Percentiles rank a stretch among this genome's conserved stretches.
phyloP scores from a whole-genome alignment of 2,329 filamentous ascomycete genomes.

The Trichoderma koningii region DNA sequence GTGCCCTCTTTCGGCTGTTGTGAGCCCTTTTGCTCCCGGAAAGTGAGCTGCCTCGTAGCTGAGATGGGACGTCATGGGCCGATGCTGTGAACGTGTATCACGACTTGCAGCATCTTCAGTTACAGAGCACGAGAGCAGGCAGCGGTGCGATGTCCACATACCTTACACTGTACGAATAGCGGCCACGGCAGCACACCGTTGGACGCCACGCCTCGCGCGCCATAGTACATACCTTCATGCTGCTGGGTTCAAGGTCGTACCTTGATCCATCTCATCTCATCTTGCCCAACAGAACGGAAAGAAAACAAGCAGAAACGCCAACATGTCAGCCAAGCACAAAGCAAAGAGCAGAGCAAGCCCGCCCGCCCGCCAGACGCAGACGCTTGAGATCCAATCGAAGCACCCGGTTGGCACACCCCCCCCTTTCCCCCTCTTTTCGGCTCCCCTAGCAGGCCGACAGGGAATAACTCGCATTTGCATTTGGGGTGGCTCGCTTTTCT shows the following conservation, averaged over 20 bases:
- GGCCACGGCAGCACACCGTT: too few relatives aligned
- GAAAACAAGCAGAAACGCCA: too few relatives aligned
- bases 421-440: background rate
- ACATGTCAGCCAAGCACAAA: conserved; percentile 7
- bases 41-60: conserved; percentile 1
- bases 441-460: background rate
- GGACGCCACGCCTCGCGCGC: too few relatives aligned
- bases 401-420: background rate
- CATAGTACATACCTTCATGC: too few relatives aligned
- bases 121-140: background rate
- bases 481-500: conserved; percentile 8
- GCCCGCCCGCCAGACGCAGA: too few relatives aligned
- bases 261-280: background rate
- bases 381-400: conserved; percentile 9
- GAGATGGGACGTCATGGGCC: conserved; percentile 5
- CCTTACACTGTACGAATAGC: too few relatives aligned
- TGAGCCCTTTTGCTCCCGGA: conserved; percentile 8
- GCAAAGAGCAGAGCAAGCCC: background rate
- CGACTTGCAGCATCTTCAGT: background rate
- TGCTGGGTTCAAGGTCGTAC: background rate
- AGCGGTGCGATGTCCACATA: background rate
- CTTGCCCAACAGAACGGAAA: too few relatives aligned
- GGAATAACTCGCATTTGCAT: conserved; percentile 11
- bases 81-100: background rate
- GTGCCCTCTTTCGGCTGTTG: conserved; percentile 11